Evolutionary conservation across 2,329 filamentous ascomycete species (phyloP).

Genomic region (Monilinia vaccinii-corymbosi): DNA sequence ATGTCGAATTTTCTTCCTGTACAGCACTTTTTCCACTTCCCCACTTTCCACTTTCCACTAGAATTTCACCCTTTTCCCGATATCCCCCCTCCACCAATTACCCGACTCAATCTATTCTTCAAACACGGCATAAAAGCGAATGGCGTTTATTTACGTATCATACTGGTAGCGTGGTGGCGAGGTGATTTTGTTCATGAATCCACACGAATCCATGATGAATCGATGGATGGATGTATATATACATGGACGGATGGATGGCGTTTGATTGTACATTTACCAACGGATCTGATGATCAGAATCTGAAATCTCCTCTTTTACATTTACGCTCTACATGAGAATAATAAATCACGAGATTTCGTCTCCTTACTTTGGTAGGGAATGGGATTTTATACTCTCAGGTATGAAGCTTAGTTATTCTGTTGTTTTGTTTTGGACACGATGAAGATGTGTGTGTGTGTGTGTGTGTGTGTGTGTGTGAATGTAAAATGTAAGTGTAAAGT

Average conservation of each 20-base stretch:
- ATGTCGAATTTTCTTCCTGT: background rate
- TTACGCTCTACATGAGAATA: background rate
- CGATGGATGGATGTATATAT: background rate
- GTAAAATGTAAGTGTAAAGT: background rate
- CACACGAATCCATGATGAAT: background rate
- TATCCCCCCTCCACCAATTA: background rate
- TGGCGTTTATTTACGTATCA: background rate
- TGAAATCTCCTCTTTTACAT: background rate
- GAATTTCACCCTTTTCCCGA: background rate
- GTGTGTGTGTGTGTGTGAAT: background rate
- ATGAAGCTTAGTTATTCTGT: background rate
- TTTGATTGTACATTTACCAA: constrained; percentile 1
- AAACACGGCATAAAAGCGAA: constrained; percentile 1
- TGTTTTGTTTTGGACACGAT: background rate
- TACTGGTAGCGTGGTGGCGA: background rate
- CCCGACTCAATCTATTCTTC: background rate
- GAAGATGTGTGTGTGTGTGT: background rate
- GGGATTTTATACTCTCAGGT: background rate
- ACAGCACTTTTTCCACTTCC: no score
- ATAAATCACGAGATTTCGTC: background rate
- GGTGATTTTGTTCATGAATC: background rate
- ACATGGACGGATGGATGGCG: background rate
- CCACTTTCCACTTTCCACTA: no score
- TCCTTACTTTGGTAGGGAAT: background rate
- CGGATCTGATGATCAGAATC: background rate